Base-by-base conservation (phyloP, 2,329 filamentous ascomycete species). In the Aspergillus melleus region DNA sequence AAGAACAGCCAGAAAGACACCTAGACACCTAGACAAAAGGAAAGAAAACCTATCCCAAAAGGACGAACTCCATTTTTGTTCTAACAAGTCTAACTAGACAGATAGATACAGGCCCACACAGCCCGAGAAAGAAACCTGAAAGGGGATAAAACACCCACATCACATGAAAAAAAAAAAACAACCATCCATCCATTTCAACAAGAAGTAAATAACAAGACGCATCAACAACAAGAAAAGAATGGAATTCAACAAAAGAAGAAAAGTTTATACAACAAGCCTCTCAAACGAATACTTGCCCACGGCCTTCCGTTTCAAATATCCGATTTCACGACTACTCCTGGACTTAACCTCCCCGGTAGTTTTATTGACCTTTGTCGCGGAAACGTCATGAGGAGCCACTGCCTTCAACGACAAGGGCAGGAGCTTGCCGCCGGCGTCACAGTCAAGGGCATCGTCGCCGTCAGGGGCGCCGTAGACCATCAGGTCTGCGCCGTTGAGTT, bases 251-350 rank as follows among this genome's bases (percentile, higher is more conserved):
- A n/a, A 58, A 24, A 59, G 9, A 24, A 59, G 9, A 52, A 29
- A 26, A 9, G 42, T 57, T 55, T 82, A 91, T 68, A 92, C 80
- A 55, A 84, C 76, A 67, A 96, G 87, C 76, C 87, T 86, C 79
- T 96, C 92, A 65, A 94, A 83, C 51, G 90, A 91, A 78, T 97
- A 96, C 66, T 88, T 86, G 58, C 90, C 90, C 62, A 93, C 89
- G 72, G 88, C 88, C 78, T 90, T 90, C 72, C 90, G 91, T 71
- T 90, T 86, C 74, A 96, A 77, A 75, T 90, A 86, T 19, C 90
- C 91, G 60, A 88, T 87, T 78, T 96, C 90, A 74, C 92, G 83
- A 67, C 80, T 81, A 67, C 83, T 92, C 66, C 91, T 85, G 73
- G 84, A 80, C 63, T 88, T 82, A 46, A 91, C 80, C 78, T 92